Conservation (phyloP, 306 rosid genomes). For the Sophora flavescens region DNA sequence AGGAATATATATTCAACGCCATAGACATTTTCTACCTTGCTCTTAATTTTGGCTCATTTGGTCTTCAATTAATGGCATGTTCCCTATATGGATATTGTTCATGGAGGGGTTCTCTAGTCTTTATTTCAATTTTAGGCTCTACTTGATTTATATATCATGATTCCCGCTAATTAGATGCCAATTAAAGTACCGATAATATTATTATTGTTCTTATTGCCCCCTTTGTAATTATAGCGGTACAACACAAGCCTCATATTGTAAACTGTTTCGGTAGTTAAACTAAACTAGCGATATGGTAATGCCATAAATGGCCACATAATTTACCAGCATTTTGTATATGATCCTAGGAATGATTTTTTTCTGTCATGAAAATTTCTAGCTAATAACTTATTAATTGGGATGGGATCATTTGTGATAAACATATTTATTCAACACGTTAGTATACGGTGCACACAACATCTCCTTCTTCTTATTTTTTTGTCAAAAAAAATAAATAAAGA, state of each 20-base stretch:
- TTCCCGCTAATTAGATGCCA: conserved; percentile 30
- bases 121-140: not conserved
- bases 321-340: not conserved
- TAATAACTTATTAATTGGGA: not conserved
- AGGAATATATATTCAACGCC: conserved; percentile 33
- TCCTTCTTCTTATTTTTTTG: too few relatives aligned
- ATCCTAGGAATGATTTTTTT: not conserved
- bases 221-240: conserved; percentile 36
- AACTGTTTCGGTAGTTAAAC: conserved; percentile 41
- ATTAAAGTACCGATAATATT: conserved; percentile 26
- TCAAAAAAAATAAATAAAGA: too few relatives aligned
- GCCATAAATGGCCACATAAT: not conserved
- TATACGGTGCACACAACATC: too few relatives aligned
- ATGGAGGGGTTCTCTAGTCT: conserved; percentile 48
- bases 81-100: conserved; percentile 1
- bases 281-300: not conserved
- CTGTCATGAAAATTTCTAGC: not conserved
- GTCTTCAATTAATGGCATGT: conserved; percentile 13
- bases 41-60: conserved; percentile 44
- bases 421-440: too few relatives aligned
- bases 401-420: not conserved
- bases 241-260: not conserved
- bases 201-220: conserved; percentile 44
- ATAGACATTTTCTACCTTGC: conserved; percentile 38
- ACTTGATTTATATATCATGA: conserved; percentile 23